Percentiles rank a stretch among this genome's conserved stretches.
Conservation (phyloP, 495 filamentous ascomycete genomes). For the Penicillium pancosmium region DNA sequence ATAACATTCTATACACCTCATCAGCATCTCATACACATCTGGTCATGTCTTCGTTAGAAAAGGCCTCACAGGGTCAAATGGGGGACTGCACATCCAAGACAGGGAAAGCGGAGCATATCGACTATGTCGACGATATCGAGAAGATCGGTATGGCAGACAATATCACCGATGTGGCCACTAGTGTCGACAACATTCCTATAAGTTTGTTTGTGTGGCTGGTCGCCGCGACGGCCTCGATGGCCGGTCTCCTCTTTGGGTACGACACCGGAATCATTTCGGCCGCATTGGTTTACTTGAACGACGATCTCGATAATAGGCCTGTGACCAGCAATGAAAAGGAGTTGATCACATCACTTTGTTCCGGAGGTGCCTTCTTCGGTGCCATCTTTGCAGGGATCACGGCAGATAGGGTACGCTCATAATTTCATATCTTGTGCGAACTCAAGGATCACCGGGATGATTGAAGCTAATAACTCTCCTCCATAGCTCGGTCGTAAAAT, state of each 20-base stretch:
- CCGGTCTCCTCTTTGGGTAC: conserved; percentile 47
- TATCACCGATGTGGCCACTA: conserved; percentile 12
- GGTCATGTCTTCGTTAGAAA: conserved; percentile 1
- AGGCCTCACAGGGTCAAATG: neutral
- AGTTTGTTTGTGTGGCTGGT: conserved; percentile 42
- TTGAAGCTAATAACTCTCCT: neutral
- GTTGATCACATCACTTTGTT: conserved; percentile 49
- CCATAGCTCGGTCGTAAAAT: conserved; percentile 48
- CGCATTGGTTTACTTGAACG: conserved; percentile 45
- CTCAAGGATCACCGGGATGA: neutral
- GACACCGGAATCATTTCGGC: conserved; percentile 55
- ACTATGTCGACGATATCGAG: conserved; percentile 6
- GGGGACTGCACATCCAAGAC: neutral
- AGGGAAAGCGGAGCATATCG: conserved; percentile 1
- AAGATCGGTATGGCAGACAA: neutral
- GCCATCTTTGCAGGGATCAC: conserved; percentile 53
- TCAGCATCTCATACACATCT: neutral
- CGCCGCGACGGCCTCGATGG: conserved; percentile 38
- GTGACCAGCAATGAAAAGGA: conserved; percentile 46
- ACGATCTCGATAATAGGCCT: conserved; percentile 31
- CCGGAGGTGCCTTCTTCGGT: conserved; percentile 54
- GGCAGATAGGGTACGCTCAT: conserved; percentile 39
- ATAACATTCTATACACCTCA: neutral
- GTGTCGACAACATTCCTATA: conserved; percentile 12
- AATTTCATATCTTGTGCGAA: neutral